Percentiles rank a stretch among this genome's conserved stretches.
These are phyloP conservation scores for Monosporozyma servazzii DNA, from an alignment of 805 yeast species.

Conservation along the genomic window DNA sequence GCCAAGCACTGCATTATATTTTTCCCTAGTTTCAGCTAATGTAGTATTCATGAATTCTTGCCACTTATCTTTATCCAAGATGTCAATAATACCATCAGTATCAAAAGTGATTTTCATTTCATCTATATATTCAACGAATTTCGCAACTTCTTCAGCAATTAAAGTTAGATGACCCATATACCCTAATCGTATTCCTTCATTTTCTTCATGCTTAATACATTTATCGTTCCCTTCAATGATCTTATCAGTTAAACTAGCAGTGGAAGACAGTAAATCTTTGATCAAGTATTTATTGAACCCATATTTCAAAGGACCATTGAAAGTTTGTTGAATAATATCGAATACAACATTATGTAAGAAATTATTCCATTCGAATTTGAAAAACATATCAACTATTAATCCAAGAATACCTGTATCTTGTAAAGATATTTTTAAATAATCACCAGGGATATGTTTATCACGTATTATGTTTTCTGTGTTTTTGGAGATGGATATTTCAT, in stretches of 20 bases:
- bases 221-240: conserved; percentile 55
- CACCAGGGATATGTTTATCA: conserved; percentile 56
- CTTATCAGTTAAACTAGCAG: conserved; percentile 46
- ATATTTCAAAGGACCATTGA: conserved; percentile 61
- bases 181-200: conserved; percentile 65
- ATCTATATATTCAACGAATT: conserved; percentile 50
- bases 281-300: conserved; percentile 60
- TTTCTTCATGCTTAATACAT: conserved; percentile 52
- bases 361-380: conserved; percentile 71
- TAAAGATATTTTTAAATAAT: conserved; percentile 56
- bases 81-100: conserved; percentile 17
- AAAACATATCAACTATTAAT: conserved; percentile 56
- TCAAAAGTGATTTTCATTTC: conserved; percentile 26
- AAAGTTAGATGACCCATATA: conserved; percentile 93
- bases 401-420: conserved; percentile 52
- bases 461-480: conserved; percentile 29
- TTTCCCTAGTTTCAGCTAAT: conserved; percentile 81
- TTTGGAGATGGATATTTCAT: conserved; percentile 21
- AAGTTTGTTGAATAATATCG: conserved; percentile 71
- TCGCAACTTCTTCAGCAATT: conserved; percentile 92
- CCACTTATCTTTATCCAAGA: conserved; percentile 42
- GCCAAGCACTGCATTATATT: conserved; percentile 88
- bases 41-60: conserved; percentile 71
- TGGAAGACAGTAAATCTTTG: conserved; percentile 47
- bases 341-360: conserved; percentile 78